phyloP scores from a whole-genome alignment of 768 basidiomycete genomes.

The Lentinula sp. region DNA sequence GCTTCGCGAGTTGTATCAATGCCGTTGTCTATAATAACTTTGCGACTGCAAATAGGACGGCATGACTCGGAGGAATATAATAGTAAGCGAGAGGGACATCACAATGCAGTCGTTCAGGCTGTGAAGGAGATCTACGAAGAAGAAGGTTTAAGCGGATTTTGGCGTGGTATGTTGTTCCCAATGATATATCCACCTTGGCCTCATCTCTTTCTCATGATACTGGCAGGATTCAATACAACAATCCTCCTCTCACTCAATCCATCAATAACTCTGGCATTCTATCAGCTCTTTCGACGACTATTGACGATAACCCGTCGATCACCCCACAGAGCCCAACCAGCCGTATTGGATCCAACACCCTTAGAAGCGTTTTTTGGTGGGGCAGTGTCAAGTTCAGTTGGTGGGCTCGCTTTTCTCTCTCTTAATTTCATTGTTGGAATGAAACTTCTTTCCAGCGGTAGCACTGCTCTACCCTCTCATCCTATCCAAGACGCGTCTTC shows the following conservation, averaged over 20 bases:
- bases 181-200: not conserved
- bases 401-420: slow-evolving; percentile 12
- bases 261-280: slow-evolving; percentile 48
- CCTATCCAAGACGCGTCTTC: slow-evolving; percentile 51
- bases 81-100: slow-evolving; percentile 11
- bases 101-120: slow-evolving; percentile 22
- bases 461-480: slow-evolving; percentile 51
- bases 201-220: not conserved
- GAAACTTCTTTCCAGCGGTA: slow-evolving; percentile 23
- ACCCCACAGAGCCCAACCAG: not conserved
- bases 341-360: slow-evolving; percentile 25
- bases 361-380: slow-evolving; percentile 50
- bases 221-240: slow-evolving; percentile 43
- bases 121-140: slow-evolving; percentile 39
- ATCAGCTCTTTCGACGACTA: slow-evolving; percentile 42
- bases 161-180: slow-evolving; percentile 36
- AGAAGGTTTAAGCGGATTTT: slow-evolving; percentile 47
- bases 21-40: slow-evolving; percentile 50
- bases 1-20: slow-evolving; percentile 48
- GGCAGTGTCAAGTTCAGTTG: slow-evolving; percentile 47
- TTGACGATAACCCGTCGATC: slow-evolving; percentile 20
- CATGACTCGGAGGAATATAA: slow-evolving; percentile 22
- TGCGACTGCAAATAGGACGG: slow-evolving; percentile 42
- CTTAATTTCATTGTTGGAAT: not conserved
- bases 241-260: slow-evolving; percentile 49